phyloP scores from a whole-genome alignment of 495 filamentous ascomycete genomes.

The Haplographium delicatum region DNA sequence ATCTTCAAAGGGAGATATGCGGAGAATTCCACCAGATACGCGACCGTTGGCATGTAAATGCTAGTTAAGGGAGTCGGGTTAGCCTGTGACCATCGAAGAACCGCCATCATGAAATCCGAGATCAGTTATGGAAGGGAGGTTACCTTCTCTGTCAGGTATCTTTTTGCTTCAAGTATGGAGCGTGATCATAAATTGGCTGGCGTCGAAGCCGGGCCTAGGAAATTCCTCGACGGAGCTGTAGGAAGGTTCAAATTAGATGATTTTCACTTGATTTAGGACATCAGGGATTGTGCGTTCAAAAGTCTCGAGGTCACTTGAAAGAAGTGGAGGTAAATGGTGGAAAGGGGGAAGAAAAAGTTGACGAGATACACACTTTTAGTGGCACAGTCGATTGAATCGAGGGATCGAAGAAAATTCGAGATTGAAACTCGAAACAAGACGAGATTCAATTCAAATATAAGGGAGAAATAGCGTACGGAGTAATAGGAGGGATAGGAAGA shows the following conservation, averaged over 20 bases:
- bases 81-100: background rate
- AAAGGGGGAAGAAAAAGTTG: background rate
- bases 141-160: conserved; percentile 14
- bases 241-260: conserved; percentile 11
- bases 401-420: background rate
- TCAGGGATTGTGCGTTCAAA: conserved; percentile 10
- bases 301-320: background rate
- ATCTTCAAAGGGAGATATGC: conserved; percentile 5
- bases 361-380: conserved; percentile 1
- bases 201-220: conserved; percentile 7
- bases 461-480: background rate
- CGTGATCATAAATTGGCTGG: conserved; percentile 20
- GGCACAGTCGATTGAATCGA: background rate
- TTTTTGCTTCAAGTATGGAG: conserved; percentile 6
- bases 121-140: conserved; percentile 9
- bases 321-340: background rate
- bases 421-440: background rate
- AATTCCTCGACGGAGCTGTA: conserved; percentile 5
- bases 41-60: conserved; percentile 26
- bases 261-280: background rate
- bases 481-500: conserved; percentile 1
- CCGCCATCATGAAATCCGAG: background rate
- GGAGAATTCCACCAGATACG: conserved; percentile 23
- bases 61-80: conserved; percentile 20
- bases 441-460: background rate